Evolutionary conservation across 805 yeast species (phyloP), one percentile per base, ranked within the genome.

Genomic region (Maudiozyma serrabonitensis): DNA sequence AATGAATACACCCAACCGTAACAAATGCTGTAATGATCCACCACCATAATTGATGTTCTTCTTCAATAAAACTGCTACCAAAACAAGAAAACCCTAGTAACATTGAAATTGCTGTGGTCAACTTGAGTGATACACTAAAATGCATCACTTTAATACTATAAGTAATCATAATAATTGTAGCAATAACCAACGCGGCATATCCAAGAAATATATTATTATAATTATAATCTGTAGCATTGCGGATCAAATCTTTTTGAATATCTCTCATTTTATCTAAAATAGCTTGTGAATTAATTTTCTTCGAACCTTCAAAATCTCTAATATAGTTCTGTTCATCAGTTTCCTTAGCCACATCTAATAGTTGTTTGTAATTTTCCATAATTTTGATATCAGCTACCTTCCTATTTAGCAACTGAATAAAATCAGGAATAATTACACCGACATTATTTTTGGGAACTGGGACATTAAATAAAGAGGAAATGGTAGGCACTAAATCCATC

Each of bases 31-130:
- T 70, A 0, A 76, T 62, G 21, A 76, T 69, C 81, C 87, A 85
- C 87, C 95, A 93, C 99, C 99, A 93, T 16, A 90, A 65, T 61
- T 90, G 96, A 61, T 93, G 95, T 61, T 93, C 99, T 64, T 93
- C 99, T 60, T 93, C 99, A 16, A 93, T 84, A 50, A 90, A 72
- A 26, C 96, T 90, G 52, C 95, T 87, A 11, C 90, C 96, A 68
- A 90, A 87, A 54, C 83, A 74, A 0, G 87, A 74, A 0, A 72
- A 37, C 2, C 82, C 76, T 48, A 81, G 74, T 0, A 71, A 44
- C 39, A 74, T 41, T 18, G 69, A 56, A 60, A 60, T 49, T 49
- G 46, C 18, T 58, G 64, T 31, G 59, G 58, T 11, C 52, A 54
- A 5, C 50, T 58, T 4, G 15, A 52, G 50, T 13, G 49, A 16